Conservation (phyloP, 2,329 filamentous ascomycete species). For the Exutisphaerella laricina region DNA sequence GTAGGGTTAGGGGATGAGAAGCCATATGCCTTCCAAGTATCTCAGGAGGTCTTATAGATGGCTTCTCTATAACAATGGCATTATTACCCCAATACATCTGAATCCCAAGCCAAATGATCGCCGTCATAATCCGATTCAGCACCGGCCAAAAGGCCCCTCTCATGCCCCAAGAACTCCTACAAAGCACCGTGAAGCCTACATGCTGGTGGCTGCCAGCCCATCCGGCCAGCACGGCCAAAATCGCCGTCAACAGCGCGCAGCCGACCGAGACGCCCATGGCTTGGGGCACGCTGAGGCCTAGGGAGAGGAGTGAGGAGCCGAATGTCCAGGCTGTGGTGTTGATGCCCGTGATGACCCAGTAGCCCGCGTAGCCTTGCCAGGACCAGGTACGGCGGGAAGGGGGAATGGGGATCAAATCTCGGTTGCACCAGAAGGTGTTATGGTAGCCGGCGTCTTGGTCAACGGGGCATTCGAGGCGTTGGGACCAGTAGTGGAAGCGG, state of each 20-base stretch:
- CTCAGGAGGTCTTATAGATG: too few species aligned
- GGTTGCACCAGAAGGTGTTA: constrained; percentile 17
- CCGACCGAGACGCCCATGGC: constrained; percentile 33
- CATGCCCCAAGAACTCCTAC: constrained; percentile 20
- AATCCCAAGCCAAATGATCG: constrained; percentile 23
- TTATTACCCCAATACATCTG: constrained; percentile 22
- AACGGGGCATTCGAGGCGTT: constrained; percentile 13
- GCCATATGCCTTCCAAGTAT: too few species aligned
- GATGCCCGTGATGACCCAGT: constrained; percentile 17
- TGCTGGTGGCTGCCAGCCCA: constrained; percentile 35
- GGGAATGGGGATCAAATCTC: constrained; percentile 15
- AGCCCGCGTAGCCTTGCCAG: constrained; percentile 18
- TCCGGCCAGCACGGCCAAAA: constrained; percentile 33
- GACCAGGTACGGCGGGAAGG: constrained; percentile 13
- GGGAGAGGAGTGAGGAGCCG: constrained; percentile 11
- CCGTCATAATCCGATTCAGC: constrained; percentile 22
- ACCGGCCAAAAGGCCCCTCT: constrained; percentile 23
- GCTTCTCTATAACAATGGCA: too few species aligned
- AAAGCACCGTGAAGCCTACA: constrained; percentile 34
- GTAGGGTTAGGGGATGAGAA: too few species aligned
- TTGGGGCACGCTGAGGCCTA: constrained; percentile 12
- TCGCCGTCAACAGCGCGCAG: constrained; percentile 30
- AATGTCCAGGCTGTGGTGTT: constrained; percentile 17
- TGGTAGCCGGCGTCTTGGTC: constrained; percentile 13
- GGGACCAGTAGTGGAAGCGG: constrained; percentile 5